A percentile compares a stretch with the other conserved stretches of the same genome.
Evolutionary conservation across 257 asterid species (phyloP).

Genomic region (Lantana camara): DNA sequence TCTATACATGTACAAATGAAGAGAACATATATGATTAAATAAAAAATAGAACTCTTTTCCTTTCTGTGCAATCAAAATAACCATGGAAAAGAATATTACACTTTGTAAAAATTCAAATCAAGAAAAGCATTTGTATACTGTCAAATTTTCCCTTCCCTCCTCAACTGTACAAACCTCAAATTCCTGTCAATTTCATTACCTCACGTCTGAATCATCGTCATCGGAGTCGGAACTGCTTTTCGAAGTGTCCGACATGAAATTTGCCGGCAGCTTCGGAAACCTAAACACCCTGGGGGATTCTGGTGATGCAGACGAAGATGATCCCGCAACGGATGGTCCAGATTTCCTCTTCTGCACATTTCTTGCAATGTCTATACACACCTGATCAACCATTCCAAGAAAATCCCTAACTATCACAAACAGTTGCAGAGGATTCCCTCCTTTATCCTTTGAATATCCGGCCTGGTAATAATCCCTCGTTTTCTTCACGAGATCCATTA

Average conservation of each 20-base stretch:
- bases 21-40: neutral
- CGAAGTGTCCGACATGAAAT: conserved; percentile 63
- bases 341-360: conserved; percentile 67
- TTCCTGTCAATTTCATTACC: conserved; percentile 19
- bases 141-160: neutral
- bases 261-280: conserved; percentile 78
- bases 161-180: conserved; percentile 39
- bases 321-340: conserved; percentile 34
- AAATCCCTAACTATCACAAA: conserved; percentile 75
- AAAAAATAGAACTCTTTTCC: conserved; percentile 13
- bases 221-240: conserved; percentile 58
- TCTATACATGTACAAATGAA: too few relatives aligned
- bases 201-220: conserved; percentile 36
- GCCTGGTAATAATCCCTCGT: conserved; percentile 81
- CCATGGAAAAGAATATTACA: conserved; percentile 32
- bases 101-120: conserved; percentile 34
- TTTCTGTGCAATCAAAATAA: conserved; percentile 25
- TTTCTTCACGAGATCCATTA: conserved; percentile 74
- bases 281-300: conserved; percentile 65
- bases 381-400: conserved; percentile 83
- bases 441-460: conserved; percentile 63
- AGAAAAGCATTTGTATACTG: conserved; percentile 25
- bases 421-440: conserved; percentile 55
- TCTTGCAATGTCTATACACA: conserved; percentile 75
- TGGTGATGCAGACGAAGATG: conserved; percentile 39